Evolutionary conservation across 768 basidiomycete genomes (phyloP), one percentile per base, ranked within the genome.

Genomic region (Exsudoporus frostii): DNA sequence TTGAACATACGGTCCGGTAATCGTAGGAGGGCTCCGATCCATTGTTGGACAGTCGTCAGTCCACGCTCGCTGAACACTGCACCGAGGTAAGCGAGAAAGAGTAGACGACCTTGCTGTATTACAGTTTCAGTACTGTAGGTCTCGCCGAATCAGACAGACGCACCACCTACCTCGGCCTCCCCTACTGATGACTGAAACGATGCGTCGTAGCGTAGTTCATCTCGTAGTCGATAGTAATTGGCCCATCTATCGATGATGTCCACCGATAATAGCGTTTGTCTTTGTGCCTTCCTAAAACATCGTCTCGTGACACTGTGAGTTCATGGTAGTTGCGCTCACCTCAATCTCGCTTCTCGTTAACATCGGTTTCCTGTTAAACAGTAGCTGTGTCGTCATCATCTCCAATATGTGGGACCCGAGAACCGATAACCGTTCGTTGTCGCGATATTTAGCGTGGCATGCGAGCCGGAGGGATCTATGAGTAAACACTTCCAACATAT

Each of bases 41-140:
- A 89, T 53, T 74, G 67, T 60, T 78, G 76, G 53, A 85, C 77
- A 33, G 66, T 68, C 17, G 71, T 65, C 55, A 79, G 68, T 38
- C 86, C 86, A 58, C 72, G 75, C 53, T 83, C 79, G 55, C 70
- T 62, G 61, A 77, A 86, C 25, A 86, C 75, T 36, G 80, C 87
- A 41, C 84, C 87, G 32, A 85, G 76, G 71, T 88, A 88, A 38
- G 86, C 81, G 59, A 79, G 73, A 64, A 89, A 86, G 19, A 88
- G 70, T 17, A 74, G 64, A 32, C 74, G 74, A 7, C 77, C 76
- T 73, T 86, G 83, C 83, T 85, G 56, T 19, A 64, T 37, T 47
- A 42, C 54, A 56, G 47, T 48, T 50, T 60, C 51, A 65, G 56
- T 32, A 57, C 42, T 36, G 25, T 48, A 50, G 51, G 42, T 58